phyloP scores from a whole-genome alignment of 192 early-diverging fungal species.

The Coemansia sp. region DNA sequence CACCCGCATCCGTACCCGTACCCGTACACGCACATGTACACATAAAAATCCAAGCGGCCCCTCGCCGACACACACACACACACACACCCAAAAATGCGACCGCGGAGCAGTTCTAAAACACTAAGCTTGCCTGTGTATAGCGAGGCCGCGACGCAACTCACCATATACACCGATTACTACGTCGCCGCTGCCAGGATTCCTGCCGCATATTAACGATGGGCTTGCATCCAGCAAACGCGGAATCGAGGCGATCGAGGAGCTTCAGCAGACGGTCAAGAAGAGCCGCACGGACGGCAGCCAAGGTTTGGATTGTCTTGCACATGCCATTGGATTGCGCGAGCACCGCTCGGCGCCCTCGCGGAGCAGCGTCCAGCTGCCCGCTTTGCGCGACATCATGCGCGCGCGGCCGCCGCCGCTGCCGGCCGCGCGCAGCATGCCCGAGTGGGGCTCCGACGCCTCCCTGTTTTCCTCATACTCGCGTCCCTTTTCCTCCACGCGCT shows the following conservation, averaged over 20 bases:
- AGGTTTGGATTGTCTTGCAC: slow-evolving; percentile 57
- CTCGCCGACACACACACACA: no score
- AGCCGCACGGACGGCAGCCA: slow-evolving; percentile 42
- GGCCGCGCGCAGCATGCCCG: slow-evolving; percentile 24
- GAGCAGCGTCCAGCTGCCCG: slow-evolving; percentile 3
- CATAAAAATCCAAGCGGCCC: no score
- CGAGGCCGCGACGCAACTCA: slow-evolving; percentile 26
- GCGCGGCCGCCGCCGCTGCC: slow-evolving; percentile 45
- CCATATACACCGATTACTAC: slow-evolving; percentile 30
- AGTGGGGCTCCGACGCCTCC: slow-evolving; percentile 35
- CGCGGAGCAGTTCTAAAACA: no score
- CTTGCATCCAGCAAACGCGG: slow-evolving; percentile 31
- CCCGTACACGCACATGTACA: no score
- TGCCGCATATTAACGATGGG: slow-evolving; percentile 30
- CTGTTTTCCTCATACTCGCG: slow-evolving; percentile 30
- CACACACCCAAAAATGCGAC: no score
- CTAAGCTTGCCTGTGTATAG: slow-evolving; percentile 11
- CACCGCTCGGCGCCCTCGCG: slow-evolving; percentile 22
- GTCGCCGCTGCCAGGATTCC: slow-evolving; percentile 37
- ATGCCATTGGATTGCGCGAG: slow-evolving; percentile 48
- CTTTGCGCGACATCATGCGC: slow-evolving; percentile 10
- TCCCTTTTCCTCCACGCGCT: slow-evolving; percentile 41
- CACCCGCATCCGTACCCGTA: background rate
- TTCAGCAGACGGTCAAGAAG: slow-evolving; percentile 49
- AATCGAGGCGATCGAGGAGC: slow-evolving; percentile 45